phyloP scores from a whole-genome alignment of 1,139 yeast genomes.

The Yamadazyma aaseri region DNA sequence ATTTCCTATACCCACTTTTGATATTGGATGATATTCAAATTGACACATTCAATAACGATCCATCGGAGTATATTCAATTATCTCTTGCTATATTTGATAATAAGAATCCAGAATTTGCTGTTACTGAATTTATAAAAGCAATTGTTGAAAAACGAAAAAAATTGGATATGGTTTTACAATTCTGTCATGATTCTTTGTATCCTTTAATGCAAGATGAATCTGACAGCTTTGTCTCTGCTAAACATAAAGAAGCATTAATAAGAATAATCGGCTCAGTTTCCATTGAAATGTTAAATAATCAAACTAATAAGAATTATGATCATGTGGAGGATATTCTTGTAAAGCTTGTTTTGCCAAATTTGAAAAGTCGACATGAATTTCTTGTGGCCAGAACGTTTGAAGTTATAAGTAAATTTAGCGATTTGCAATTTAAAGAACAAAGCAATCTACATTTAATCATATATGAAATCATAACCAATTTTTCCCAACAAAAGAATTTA shows the following conservation, averaged over 20 bases:
- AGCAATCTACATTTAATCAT: slow-evolving; percentile 47
- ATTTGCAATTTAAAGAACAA: slow-evolving; percentile 51
- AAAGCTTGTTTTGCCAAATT: slow-evolving; percentile 68
- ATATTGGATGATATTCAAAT: slow-evolving; percentile 69
- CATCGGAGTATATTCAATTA: slow-evolving; percentile 84
- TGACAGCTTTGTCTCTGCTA: slow-evolving; percentile 58
- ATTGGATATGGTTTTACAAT: slow-evolving; percentile 62
- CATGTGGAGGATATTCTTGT: slow-evolving; percentile 73
- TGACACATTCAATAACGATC: slow-evolving; percentile 83
- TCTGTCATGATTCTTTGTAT: slow-evolving; percentile 55
- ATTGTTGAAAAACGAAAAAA: slow-evolving; percentile 66
- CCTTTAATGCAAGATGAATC: slow-evolving; percentile 30
- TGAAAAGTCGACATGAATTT: slow-evolving; percentile 65
- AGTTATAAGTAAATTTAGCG: slow-evolving; percentile 68
- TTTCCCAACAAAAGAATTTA: slow-evolving; percentile 48
- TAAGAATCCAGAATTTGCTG: slow-evolving; percentile 67
- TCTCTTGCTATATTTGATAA: slow-evolving; percentile 54
- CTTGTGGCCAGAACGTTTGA: slow-evolving; percentile 85
- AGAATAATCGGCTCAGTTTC: slow-evolving; percentile 76
- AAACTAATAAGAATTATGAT: slow-evolving; percentile 51
- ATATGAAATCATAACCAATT: slow-evolving; percentile 69
- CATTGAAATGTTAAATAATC: slow-evolving; percentile 51
- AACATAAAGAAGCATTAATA: slow-evolving; percentile 76
- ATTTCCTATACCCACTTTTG: slow-evolving; percentile 76
- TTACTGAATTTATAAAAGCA: slow-evolving; percentile 60